These are phyloP conservation scores for Erysiphe pulchra DNA, from an alignment of 2,329 filamentous ascomycete species.

Conservation along the genomic window DNA sequence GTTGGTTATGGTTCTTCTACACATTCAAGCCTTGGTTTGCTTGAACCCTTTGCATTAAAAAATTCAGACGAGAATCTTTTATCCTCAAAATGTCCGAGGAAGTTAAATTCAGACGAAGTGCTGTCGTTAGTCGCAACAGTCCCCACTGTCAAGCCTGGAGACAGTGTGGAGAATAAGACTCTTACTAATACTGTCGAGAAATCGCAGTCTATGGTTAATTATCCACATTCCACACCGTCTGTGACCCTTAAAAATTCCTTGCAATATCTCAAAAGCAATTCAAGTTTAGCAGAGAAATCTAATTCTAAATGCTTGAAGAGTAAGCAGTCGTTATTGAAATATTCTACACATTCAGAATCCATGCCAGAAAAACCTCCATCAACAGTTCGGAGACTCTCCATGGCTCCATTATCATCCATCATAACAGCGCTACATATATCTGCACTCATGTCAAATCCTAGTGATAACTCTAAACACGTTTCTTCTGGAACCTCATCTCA, in stretches of 20 bases:
- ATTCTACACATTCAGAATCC: conserved; percentile 17
- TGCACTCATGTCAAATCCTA: conserved; percentile 28
- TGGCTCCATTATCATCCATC: conserved; percentile 37
- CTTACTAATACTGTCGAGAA: conserved; percentile 7
- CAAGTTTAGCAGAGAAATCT: conserved; percentile 15
- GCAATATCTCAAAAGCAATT: conserved; percentile 18
- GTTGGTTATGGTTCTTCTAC: conserved; percentile 69
- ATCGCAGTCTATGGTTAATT: conserved; percentile 5
- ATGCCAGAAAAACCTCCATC: conserved; percentile 19
- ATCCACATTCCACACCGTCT: conserved; percentile 32
- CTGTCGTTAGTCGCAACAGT: conserved; percentile 8
- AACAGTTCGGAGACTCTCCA: conserved; percentile 19
- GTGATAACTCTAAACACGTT: conserved; percentile 22
- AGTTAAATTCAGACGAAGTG: conserved; percentile 6
- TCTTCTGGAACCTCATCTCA: conserved; percentile 26
- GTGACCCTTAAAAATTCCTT: conserved; percentile 22
- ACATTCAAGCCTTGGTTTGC: conserved; percentile 10
- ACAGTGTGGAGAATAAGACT: conserved; percentile 7
- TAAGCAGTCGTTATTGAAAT: conserved; percentile 6
- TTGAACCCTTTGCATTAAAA: conserved; percentile 10
- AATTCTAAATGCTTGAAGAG: conserved; percentile 3
- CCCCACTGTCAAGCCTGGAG: conserved; percentile 7
- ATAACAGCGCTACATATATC: conserved; percentile 40
- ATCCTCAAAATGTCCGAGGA: conserved; percentile 6
- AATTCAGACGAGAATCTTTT: conserved; percentile 5